These are phyloP conservation scores for Penicillium paneum DNA, from an alignment of 2,329 filamentous ascomycete genomes.

Conservation along the genomic window DNA sequence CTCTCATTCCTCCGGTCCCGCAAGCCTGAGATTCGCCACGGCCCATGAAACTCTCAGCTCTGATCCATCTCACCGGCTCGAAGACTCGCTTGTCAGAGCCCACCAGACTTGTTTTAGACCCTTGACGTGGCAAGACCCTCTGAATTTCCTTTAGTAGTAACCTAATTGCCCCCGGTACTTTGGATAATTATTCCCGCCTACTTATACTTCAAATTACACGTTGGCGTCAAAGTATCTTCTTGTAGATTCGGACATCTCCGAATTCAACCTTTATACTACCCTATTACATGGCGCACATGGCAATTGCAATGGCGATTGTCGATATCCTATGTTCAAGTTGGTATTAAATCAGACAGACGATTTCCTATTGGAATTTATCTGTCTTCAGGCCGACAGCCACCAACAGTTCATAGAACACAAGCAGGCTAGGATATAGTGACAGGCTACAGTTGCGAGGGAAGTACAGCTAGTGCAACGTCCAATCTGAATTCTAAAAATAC, in stretches of 20 bases:
- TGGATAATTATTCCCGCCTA: background rate
- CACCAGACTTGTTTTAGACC: background rate
- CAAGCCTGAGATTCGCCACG: background rate
- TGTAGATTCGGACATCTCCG: background rate
- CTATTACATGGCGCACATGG: slow-evolving; percentile 4
- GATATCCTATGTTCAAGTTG: background rate
- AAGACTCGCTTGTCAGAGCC: background rate
- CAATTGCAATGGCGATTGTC: background rate
- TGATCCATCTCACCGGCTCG: background rate
- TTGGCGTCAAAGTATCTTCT: background rate
- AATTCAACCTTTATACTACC: background rate
- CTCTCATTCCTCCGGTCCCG: background rate
- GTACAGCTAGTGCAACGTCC: background rate
- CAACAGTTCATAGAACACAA: background rate
- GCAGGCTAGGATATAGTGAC: background rate
- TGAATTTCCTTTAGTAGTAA: background rate
- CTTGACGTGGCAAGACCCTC: background rate
- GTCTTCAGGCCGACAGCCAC: background rate
- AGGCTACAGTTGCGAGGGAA: background rate
- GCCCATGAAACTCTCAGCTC: background rate
- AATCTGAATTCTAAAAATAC: slow-evolving; percentile 8
- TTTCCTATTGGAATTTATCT: background rate
- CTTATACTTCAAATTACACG: slow-evolving; percentile 4
- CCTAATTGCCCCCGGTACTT: slow-evolving; percentile 1
- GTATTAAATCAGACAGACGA: background rate